phyloP scores from a whole-genome alignment of 2,329 filamentous ascomycete species.

The Colletotrichum sp. region DNA sequence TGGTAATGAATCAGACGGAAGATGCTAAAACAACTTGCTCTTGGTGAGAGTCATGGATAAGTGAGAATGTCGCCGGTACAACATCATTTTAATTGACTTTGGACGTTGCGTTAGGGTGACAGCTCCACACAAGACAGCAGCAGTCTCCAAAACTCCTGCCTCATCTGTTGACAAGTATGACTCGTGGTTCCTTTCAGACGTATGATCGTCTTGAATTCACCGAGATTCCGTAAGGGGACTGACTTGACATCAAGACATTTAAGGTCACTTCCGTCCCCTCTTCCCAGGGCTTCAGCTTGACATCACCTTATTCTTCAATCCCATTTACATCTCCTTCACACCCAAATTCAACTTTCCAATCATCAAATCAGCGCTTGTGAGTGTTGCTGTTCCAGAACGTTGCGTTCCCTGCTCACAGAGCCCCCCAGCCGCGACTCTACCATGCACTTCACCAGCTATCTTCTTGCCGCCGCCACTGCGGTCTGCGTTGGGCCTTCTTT shows the following conservation, averaged over 20 bases:
- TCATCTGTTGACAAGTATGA: background rate
- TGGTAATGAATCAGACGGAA: accelerated
- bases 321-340: background rate
- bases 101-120: background rate
- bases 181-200: background rate
- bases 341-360: accelerated
- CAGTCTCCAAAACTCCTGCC: background rate
- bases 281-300: background rate
- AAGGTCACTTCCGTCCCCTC: accelerated
- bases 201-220: background rate
- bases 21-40: background rate
- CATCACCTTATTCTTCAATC: no score
- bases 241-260: background rate
- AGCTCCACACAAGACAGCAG: background rate
- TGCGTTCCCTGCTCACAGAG: background rate
- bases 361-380: background rate
- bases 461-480: background rate
- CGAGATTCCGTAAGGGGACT: background rate
- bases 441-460: background rate
- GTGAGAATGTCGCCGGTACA: background rate
- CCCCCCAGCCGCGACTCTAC: background rate
- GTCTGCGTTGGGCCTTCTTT: background rate
- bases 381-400: accelerated
- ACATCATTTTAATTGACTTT: background rate
- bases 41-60: background rate